Conservation (phyloP, 1,139 yeast genomes). For the Saccharomyces pastorianus region DNA sequence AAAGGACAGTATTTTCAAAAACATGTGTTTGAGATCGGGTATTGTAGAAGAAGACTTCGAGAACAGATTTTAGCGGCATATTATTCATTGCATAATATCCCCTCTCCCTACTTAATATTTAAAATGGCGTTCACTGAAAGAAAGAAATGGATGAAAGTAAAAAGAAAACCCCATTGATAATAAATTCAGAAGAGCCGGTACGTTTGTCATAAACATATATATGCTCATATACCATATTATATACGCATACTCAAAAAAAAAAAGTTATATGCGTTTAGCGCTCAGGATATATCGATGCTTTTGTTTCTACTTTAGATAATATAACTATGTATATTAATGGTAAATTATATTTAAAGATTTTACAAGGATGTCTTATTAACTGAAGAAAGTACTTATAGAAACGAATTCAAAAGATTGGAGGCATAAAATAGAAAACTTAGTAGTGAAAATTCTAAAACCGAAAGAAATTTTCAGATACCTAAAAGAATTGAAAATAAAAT, state of each 20-base stretch:
- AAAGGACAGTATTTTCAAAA: constrained; percentile 43
- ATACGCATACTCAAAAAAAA: neutral
- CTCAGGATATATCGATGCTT: neutral
- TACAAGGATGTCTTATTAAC: neutral
- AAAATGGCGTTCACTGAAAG: neutral
- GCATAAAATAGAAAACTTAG: neutral
- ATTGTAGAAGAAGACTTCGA: constrained; percentile 37
- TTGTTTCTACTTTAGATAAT: neutral
- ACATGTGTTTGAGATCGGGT: constrained; percentile 54
- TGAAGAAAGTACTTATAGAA: neutral
- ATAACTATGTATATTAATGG: neutral
- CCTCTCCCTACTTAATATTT: neutral
- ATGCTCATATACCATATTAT: neutral
- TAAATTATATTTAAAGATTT: neutral
- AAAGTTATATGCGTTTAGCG: neutral
- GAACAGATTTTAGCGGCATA: neutral
- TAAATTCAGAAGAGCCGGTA: neutral
- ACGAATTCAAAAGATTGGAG: neutral
- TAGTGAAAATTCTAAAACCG: neutral
- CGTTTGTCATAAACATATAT: neutral
- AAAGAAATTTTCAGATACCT: neutral
- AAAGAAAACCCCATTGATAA: neutral
- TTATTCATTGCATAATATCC: neutral
- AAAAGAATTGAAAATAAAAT: neutral
- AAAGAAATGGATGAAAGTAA: too few species aligned